Conservation (phyloP, 2,329 filamentous ascomycete genomes). For the Pseudogymnoascus sp. region DNA sequence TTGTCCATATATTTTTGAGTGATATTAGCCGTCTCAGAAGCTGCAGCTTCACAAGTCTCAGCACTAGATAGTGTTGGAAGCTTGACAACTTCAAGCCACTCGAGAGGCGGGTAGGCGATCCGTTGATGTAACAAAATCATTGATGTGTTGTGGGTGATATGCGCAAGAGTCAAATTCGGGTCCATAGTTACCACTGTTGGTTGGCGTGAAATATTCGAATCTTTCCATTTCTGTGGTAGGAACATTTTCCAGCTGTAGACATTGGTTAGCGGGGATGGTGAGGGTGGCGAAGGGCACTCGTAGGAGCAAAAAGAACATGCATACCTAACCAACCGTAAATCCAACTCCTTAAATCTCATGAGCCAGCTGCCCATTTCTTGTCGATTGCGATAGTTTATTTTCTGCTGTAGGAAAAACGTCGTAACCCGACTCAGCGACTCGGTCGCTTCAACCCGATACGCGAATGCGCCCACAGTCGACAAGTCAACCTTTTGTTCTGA, state of each 20-base stretch:
- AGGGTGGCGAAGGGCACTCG: neutral
- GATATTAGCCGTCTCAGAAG: conserved; percentile 28
- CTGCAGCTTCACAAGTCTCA: conserved; percentile 29
- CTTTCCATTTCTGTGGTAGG: conserved; percentile 36
- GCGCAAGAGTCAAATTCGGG: conserved; percentile 31
- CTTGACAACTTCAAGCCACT: conserved; percentile 19
- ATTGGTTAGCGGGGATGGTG: neutral
- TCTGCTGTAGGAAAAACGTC: conserved; percentile 39
- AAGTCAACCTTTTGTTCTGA: conserved; percentile 26
- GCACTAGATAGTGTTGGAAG: conserved; percentile 26
- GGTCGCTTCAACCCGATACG: conserved; percentile 40
- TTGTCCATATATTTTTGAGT: conserved; percentile 28
- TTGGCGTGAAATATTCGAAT: conserved; percentile 27
- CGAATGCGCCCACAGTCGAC: conserved; percentile 28
- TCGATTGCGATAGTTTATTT: conserved; percentile 32
- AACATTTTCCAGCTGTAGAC: conserved; percentile 37
- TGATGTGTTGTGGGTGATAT: conserved; percentile 31
- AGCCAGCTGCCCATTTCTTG: conserved; percentile 37
- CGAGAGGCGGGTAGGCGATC: conserved; percentile 28
- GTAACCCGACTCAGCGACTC: conserved; percentile 39
- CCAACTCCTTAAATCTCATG: conserved; percentile 40
- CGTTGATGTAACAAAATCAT: conserved; percentile 31
- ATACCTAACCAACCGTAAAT: conserved; percentile 37
- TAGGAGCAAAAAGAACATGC: neutral
- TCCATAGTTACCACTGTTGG: conserved; percentile 27